Conservation (phyloP, 495 filamentous ascomycete genomes). For the Annulohypoxylon stygium region DNA sequence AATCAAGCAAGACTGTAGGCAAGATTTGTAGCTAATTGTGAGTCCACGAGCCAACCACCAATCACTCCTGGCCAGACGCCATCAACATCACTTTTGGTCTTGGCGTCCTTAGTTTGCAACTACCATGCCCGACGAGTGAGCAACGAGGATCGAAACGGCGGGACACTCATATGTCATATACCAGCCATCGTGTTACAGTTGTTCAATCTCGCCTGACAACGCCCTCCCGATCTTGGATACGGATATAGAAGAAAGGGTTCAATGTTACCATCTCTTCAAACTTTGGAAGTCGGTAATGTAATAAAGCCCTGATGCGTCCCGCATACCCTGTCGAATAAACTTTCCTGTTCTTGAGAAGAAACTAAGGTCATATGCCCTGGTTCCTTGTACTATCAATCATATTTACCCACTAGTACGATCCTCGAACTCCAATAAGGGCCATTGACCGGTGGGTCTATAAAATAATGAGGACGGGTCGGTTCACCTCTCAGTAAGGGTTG, state of each 20-base stretch:
- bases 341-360: slow-evolving; percentile 28
- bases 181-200: slow-evolving; percentile 22
- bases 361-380: slow-evolving; percentile 21
- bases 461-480: slow-evolving; percentile 5
- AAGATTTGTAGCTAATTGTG: slow-evolving; percentile 16
- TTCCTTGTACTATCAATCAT: slow-evolving; percentile 37
- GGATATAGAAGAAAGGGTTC: slow-evolving; percentile 31
- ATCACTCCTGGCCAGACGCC: slow-evolving; percentile 12
- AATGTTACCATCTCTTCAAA: slow-evolving; percentile 31
- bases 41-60: slow-evolving; percentile 17
- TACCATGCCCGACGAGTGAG: slow-evolving; percentile 30
- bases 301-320: slow-evolving; percentile 36
- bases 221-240: slow-evolving; percentile 22
- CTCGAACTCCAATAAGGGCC: slow-evolving; percentile 14
- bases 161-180: slow-evolving; percentile 15
- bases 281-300: slow-evolving; percentile 31
- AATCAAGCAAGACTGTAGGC: slow-evolving; percentile 20
- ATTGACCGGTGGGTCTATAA: neutral
- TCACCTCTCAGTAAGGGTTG: slow-evolving; percentile 35
- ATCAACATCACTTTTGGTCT: slow-evolving; percentile 22
- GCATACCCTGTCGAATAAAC: slow-evolving; percentile 36
- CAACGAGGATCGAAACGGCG: slow-evolving; percentile 26
- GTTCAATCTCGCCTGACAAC: slow-evolving; percentile 23
- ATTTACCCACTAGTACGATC: slow-evolving; percentile 23
- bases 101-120: slow-evolving; percentile 25